Percentiles rank a stretch among this genome's conserved stretches.
These are phyloP conservation scores for Manihot esculenta DNA, from an alignment of 441 rosid genomes.

Conservation along the genomic window DNA sequence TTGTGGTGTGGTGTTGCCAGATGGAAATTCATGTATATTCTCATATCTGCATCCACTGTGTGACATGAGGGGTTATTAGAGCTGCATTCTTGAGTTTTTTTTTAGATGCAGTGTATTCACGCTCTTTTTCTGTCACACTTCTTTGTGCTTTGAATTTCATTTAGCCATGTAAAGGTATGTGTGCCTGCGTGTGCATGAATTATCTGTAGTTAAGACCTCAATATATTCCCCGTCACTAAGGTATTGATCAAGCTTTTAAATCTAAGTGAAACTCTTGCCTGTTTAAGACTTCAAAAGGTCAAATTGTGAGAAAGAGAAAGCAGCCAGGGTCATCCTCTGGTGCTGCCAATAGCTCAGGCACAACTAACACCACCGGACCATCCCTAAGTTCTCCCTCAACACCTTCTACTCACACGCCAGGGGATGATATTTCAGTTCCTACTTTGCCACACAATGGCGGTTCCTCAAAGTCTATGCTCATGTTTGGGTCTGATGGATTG, in stretches of 20 bases:
- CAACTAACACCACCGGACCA: constrained; percentile 74
- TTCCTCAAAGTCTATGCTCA: constrained; percentile 55
- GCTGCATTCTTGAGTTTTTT: not conserved
- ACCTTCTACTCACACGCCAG: constrained; percentile 87
- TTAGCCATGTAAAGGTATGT: not conserved
- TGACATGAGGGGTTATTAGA: not conserved
- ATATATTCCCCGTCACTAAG: not conserved
- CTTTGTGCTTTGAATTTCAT: not conserved
- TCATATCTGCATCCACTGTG: not conserved
- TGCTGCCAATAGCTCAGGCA: constrained; percentile 80
- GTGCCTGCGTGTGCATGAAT: not conserved
- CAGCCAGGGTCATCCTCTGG: constrained; percentile 78
- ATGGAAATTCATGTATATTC: not conserved
- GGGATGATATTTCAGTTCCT: constrained; percentile 78
- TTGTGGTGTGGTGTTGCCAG: not conserved
- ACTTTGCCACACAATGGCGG: constrained; percentile 49
- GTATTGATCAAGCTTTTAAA: constrained; percentile 1
- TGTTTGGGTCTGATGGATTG: constrained; percentile 56
- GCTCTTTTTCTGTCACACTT: not conserved
- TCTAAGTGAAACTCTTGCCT: not conserved
- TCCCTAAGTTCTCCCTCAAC: constrained; percentile 88
- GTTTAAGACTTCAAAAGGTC: constrained; percentile 68
- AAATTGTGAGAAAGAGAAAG: constrained; percentile 73
- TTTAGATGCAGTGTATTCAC: not conserved
- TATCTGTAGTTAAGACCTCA: not conserved